Percentiles rank a stretch among this genome's conserved stretches.
phyloP scores from a whole-genome alignment of 768 basidiomycete genomes.

The Leccinellum albellum region DNA sequence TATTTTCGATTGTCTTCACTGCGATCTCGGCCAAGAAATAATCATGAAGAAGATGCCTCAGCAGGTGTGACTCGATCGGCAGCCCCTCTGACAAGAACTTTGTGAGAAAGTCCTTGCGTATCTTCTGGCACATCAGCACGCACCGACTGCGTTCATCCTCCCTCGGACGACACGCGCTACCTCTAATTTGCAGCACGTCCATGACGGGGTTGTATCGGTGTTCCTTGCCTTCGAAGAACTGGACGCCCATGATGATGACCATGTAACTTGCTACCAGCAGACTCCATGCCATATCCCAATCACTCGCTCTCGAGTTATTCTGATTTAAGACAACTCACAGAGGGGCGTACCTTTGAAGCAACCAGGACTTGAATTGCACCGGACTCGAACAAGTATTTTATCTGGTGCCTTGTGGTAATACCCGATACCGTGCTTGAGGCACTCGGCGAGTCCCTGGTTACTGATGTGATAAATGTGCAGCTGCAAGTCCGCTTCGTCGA shows the following conservation, averaged over 20 bases:
- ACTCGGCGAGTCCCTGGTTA: too few species aligned
- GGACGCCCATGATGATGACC: conserved; percentile 96
- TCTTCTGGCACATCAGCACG: conserved; percentile 96
- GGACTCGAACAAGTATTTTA: too few species aligned
- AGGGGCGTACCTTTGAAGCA: too few species aligned
- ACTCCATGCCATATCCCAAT: conserved; percentile 39
- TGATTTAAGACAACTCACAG: too few species aligned
- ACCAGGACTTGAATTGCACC: too few species aligned
- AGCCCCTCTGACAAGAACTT: conserved; percentile 97
- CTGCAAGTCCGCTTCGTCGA: conserved; percentile 75
- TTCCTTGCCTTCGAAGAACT: conserved; percentile 93
- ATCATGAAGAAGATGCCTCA: conserved; percentile 87
- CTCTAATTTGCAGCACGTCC: conserved; percentile 99
- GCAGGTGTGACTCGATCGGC: conserved; percentile 92
- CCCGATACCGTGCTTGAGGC: conserved; percentile 84
- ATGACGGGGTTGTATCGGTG: conserved; percentile 98
- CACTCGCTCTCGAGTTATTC: too few species aligned
- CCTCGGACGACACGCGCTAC: conserved; percentile 84
- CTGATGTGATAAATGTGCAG: conserved; percentile 84
- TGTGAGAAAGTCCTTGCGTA: conserved; percentile 97
- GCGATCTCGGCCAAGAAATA: conserved; percentile 98
- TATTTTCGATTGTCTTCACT: conserved; percentile 98
- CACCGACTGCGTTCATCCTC: conserved; percentile 90
- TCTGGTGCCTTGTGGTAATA: conserved; percentile 48
- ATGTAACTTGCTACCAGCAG: conserved; percentile 92